Conservation (phyloP, 1,139 yeast species). For the Candida dubliniensis region DNA sequence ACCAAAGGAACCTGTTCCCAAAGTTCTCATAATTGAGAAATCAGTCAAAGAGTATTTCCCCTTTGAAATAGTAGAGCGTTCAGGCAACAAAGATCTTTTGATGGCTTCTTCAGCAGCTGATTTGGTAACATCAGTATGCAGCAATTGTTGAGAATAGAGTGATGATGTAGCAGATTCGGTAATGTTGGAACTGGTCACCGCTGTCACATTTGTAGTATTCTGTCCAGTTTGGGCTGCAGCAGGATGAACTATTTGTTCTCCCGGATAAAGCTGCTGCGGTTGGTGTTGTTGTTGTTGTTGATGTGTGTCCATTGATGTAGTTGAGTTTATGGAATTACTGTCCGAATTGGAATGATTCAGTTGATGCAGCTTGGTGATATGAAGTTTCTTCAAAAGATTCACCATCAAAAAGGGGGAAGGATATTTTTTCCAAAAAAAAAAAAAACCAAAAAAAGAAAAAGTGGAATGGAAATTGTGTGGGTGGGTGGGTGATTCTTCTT, state of each 20-base stretch:
- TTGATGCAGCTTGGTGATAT: constrained; percentile 18
- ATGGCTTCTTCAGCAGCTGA: constrained; percentile 29
- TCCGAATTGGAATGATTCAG: constrained; percentile 10
- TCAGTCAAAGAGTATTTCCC: constrained; percentile 58
- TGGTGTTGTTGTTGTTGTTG: constrained; percentile 3
- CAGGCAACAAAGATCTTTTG: constrained; percentile 31
- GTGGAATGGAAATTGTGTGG: background rate
- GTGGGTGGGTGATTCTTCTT: background rate
- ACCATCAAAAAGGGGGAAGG: constrained; percentile 16
- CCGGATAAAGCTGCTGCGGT: constrained; percentile 12
- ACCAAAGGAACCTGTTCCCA: constrained; percentile 66
- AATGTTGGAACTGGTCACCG: constrained; percentile 11
- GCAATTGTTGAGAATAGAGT: constrained; percentile 7
- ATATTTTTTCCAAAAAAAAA: background rate
- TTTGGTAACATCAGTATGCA: constrained; percentile 9
- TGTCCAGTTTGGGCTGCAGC: constrained; percentile 13
- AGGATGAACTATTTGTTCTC: constrained; percentile 17
- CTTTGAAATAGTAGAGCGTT: constrained; percentile 42
- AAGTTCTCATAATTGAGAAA: constrained; percentile 53
- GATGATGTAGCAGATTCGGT: constrained; percentile 8
- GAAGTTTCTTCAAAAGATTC: constrained; percentile 23
- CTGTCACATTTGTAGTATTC: constrained; percentile 12
- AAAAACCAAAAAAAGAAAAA: background rate
- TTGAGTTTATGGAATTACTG: background rate
- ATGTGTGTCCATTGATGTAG: constrained; percentile 4